Evolutionary conservation across 139 green algal genomes (phyloP), one percentile per base, ranked within the genome.

Genomic region (Coelastrella sp.): DNA sequence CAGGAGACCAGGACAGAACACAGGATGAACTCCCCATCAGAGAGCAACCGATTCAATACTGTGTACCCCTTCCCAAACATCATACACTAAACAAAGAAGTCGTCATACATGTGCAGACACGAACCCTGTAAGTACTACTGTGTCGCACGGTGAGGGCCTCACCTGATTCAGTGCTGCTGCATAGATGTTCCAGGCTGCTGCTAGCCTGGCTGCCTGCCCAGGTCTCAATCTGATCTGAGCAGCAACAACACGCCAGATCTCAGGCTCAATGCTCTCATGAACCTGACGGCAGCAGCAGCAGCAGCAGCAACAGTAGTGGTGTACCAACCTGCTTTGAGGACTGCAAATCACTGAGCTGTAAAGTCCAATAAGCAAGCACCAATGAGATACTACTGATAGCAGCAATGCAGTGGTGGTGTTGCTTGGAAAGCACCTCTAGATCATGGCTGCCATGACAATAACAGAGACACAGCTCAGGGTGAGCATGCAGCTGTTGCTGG

Each of bases 191-290:
- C 81, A 86, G 0, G 81, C 81, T 7, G 81, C 81, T 35, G 60
- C 60, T 59, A 86, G 81, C 11, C 25, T 25, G 11, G 15, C 56
- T 14, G 17, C 56, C 78, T 84, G 78, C 35, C 78, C 56, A 8
- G 78, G 78, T 8, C 78, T 56, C 78, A 84, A 57, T 8, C 17
- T 66, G 14, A 84, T 8, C 78, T 84, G 78, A 57, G 35, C 56
- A 25, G 78, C 78, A 25, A 84, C 56, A 7, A 84, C 20, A 0
- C n/a, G 20, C 78, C 78, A 84, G 78, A 84, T 84, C 56, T 68
- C 35, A 19, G 78, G 78, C 78, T 84, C 56, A 8, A 84, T 84
- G 56, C 78, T 84, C 56, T 84, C 78, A 25, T 83, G 63, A 14
- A 70, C 63, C 63, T 70, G 63, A 14, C 63, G 15, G 6, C 6